Evolutionary conservation across 306 rosid species (phyloP), one percentile per base, ranked within the genome.

Genomic region (Corylus avellana): DNA sequence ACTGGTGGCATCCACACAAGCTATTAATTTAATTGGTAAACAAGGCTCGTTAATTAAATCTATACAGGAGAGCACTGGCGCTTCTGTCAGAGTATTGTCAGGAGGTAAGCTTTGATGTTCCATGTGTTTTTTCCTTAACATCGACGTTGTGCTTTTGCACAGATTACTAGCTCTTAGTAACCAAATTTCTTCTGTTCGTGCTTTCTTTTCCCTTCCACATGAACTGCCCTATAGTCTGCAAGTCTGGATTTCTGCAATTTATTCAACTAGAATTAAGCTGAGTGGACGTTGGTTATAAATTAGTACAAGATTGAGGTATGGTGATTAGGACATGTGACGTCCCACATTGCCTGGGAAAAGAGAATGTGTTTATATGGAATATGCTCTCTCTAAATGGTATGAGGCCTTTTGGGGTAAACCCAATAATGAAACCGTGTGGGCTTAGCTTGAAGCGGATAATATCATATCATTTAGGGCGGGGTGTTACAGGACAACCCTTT

Each of bases 1-100:
- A 76, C 78, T 96, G 82, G 98, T 93, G 77, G 97, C 98, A 76
- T 90, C 99, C 18, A 96, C 99, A 4, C 99, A 96, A 80, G 99
- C 99, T 29, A 93, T 96, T 83, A 96, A 89, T 87, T 80, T 96
- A 78, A 96, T 96, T 67, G 99, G 99, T 84, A 96, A 96, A 80
- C 99, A 96, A 80, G 99, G 99, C 29, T 91, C 97, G 0, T 78
- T 92, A 72, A 96, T 96, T 76, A 96, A 96, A 81, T 89, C 98
- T 51, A 96, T 96, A 79, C 99, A 91, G 87, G 99, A 93, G 88
- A 84, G 70, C 50, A 89, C 98, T 0, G 90, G 89, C 37, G 91
- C 96, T 78, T 80, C 94, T 78, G 88, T 88, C 77, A 87, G 96
- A 83, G 94, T 95, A 77, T 82, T 95, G 64, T 85, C 98, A 37